Evolutionary conservation across 257 asterid genomes (phyloP).

Genomic region (Solanum appendiculatum): DNA sequence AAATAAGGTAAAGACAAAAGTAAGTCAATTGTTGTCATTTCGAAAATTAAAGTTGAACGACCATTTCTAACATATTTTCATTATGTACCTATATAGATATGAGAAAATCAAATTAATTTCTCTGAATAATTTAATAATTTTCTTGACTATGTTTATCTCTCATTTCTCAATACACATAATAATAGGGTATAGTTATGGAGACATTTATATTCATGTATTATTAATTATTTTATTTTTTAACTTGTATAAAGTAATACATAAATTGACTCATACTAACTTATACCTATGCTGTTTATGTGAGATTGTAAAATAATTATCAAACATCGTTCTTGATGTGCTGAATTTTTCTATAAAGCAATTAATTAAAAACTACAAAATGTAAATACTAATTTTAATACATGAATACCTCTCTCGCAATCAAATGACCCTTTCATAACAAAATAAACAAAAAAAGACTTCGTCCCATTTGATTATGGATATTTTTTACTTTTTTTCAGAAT

Average conservation of each 20-base stretch:
- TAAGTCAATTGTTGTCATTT: neutral
- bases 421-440: neutral
- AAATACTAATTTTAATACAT: neutral
- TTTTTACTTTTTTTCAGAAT: neutral
- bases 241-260: neutral
- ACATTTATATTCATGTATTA: neutral
- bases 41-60: neutral
- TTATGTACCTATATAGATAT: neutral
- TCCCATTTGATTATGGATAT: too few species aligned
- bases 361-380: neutral
- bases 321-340: neutral
- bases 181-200: neutral
- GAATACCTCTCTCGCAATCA: neutral
- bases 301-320: neutral
- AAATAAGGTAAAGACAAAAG: neutral
- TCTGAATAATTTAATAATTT: neutral
- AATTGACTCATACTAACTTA: too few species aligned
- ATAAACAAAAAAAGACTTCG: neutral
- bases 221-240: neutral
- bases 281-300: neutral
- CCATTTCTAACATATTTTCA: neutral
- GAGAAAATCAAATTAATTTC: neutral
- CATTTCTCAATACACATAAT: neutral
- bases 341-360: neutral
- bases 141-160: neutral